These are phyloP conservation scores for Stephanodiscus triporus DNA, from an alignment of 108 stramenopile genomes.

Conservation along the genomic window DNA sequence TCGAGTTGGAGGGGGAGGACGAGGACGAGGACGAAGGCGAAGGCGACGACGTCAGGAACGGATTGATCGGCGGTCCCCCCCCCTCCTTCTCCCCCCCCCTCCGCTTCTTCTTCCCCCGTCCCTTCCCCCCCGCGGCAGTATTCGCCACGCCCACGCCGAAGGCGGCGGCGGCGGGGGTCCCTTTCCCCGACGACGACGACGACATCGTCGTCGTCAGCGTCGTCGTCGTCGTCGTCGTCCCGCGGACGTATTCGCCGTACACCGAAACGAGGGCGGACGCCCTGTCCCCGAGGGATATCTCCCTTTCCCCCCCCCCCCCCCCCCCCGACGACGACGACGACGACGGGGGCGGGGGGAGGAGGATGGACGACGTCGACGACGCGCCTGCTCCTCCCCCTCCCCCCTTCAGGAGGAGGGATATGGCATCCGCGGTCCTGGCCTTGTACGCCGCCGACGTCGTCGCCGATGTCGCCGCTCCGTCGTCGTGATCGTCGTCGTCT, in stretches of 20 bases:
- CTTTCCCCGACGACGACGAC: too few species aligned
- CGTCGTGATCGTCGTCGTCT: neutral
- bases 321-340: neutral
- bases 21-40: neutral
- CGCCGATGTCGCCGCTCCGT: conserved; percentile 10
- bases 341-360: too few species aligned
- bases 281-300: conserved; percentile 33
- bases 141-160: conserved; percentile 2
- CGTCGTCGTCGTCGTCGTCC: conserved; percentile 6
- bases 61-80: neutral
- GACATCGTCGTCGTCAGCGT: neutral
- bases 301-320: neutral
- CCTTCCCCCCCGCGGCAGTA: neutral
- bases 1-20: neutral
- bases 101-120: neutral
- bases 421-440: neutral
- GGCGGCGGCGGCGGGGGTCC: too few species aligned
- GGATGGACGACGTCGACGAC: neutral
- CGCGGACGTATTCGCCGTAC: conserved; percentile 37
- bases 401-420: neutral
- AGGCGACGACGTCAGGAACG: conserved; percentile 14
- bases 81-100: neutral
- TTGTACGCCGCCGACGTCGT: neutral
- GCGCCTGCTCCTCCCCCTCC: neutral
- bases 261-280: conserved; percentile 38